These are phyloP conservation scores for Corymbia citriodora DNA, from an alignment of 441 rosid genomes.

Conservation along the genomic window DNA sequence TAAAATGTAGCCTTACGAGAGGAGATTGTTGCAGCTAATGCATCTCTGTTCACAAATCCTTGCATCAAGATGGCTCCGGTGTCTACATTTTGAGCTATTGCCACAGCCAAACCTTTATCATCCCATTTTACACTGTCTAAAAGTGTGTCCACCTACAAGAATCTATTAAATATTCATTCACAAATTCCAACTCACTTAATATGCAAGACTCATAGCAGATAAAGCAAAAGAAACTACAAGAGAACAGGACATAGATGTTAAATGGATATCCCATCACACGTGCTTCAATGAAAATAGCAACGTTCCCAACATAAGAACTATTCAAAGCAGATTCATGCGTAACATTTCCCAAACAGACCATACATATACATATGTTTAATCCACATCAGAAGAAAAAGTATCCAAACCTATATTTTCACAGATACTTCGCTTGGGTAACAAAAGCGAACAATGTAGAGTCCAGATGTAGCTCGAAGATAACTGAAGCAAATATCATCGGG, in stretches of 20 bases:
- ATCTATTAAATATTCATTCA: constrained; percentile 5
- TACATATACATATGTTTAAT: not conserved
- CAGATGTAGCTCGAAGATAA: constrained; percentile 65
- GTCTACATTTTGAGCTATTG: constrained; percentile 90
- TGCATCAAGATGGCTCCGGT: constrained; percentile 81
- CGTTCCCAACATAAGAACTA: not conserved
- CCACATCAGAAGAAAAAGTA: not conserved
- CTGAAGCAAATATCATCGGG: constrained; percentile 28
- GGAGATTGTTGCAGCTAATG: constrained; percentile 56
- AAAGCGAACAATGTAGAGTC: constrained; percentile 22
- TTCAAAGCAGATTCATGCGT: not conserved
- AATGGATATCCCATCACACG: not conserved
- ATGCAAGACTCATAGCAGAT: not conserved
- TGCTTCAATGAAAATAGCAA: not conserved
- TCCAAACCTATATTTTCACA: not conserved
- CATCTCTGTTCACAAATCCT: constrained; percentile 69
- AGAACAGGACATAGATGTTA: not conserved
- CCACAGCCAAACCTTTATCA: constrained; percentile 86
- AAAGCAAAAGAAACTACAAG: not conserved
- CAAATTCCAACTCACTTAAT: not conserved
- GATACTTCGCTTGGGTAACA: not conserved
- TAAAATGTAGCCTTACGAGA: constrained; percentile 79
- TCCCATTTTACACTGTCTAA: constrained; percentile 85
- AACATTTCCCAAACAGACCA: not conserved
- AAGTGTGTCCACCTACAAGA: constrained; percentile 54